Percentiles rank a stretch among this genome's conserved stretches.
phyloP scores from a whole-genome alignment of 495 filamentous ascomycete genomes.

The Jackrogersella multiformis region DNA sequence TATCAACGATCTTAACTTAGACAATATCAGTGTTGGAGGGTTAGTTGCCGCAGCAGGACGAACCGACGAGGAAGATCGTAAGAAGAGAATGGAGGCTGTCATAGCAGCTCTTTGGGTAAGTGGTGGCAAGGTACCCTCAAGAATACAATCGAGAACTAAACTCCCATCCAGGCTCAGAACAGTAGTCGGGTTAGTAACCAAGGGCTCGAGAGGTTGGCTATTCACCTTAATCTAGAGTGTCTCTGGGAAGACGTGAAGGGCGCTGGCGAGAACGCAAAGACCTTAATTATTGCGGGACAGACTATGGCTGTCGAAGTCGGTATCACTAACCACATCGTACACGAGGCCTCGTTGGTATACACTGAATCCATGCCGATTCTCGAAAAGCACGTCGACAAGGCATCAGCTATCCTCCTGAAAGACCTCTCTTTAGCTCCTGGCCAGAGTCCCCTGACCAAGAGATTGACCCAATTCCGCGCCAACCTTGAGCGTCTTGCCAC shows the following conservation, averaged over 20 bases:
- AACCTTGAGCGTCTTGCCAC: constrained; percentile 83
- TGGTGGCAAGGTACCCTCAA: constrained; percentile 34
- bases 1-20: constrained; percentile 54
- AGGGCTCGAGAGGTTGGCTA: constrained; percentile 79
- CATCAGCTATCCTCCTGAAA: constrained; percentile 62
- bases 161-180: constrained; percentile 38
- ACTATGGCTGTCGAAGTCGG: constrained; percentile 65
- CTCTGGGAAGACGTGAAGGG: constrained; percentile 70
- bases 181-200: constrained; percentile 76
- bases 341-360: constrained; percentile 56
- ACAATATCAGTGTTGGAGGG: constrained; percentile 46
- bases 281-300: constrained; percentile 75
- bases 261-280: constrained; percentile 54
- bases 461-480: constrained; percentile 73
- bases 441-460: constrained; percentile 66
- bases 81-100: constrained; percentile 63
- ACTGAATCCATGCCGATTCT: constrained; percentile 59
- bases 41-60: constrained; percentile 47
- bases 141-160: constrained; percentile 15
- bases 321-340: constrained; percentile 60
- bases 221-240: constrained; percentile 74
- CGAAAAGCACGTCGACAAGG: constrained; percentile 58
- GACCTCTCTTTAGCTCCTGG: constrained; percentile 58
- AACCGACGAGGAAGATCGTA: constrained; percentile 66
- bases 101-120: constrained; percentile 57